Evolutionary conservation across 2,329 filamentous ascomycete species (phyloP).

Genomic region (Diaporthe aspalathi): DNA sequence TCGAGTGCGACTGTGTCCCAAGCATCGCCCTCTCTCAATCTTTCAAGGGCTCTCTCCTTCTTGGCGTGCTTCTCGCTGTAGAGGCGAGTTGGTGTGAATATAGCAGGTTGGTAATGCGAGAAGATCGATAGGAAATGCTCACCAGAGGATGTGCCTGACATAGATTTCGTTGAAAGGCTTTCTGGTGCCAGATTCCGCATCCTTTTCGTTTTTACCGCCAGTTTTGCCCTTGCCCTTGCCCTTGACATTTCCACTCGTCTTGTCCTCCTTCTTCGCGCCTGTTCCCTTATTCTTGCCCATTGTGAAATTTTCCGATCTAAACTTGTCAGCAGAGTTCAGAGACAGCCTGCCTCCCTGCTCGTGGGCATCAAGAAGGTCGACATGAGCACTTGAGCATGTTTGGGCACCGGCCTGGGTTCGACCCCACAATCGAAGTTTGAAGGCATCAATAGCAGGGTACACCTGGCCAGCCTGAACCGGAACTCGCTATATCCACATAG

Average conservation of each 20-base stretch:
- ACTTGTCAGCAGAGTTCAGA: neutral
- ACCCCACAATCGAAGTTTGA: neutral
- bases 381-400: no score
- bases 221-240: constrained; percentile 39
- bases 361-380: no score
- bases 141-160: constrained; percentile 74
- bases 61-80: constrained; percentile 81
- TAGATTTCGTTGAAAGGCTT: constrained; percentile 78
- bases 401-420: neutral
- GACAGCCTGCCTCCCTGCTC: neutral
- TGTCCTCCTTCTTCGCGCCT: constrained; percentile 42
- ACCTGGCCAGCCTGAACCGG: no score
- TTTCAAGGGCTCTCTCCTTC: constrained; percentile 79
- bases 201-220: constrained; percentile 40
- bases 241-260: constrained; percentile 47
- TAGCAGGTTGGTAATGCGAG: neutral
- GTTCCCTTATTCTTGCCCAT: constrained; percentile 52
- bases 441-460: neutral
- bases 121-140: constrained; percentile 48
- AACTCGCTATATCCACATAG: no score
- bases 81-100: neutral
- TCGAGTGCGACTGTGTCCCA: constrained; percentile 81
- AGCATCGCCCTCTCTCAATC: constrained; percentile 73
- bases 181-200: constrained; percentile 41
- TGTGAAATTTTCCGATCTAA: constrained; percentile 16